A percentile compares a stretch with the other conserved stretches of the same genome.
Evolutionary conservation across 2,329 filamentous ascomycete species (phyloP).

Genomic region (Drechslerella stenobrocha): DNA sequence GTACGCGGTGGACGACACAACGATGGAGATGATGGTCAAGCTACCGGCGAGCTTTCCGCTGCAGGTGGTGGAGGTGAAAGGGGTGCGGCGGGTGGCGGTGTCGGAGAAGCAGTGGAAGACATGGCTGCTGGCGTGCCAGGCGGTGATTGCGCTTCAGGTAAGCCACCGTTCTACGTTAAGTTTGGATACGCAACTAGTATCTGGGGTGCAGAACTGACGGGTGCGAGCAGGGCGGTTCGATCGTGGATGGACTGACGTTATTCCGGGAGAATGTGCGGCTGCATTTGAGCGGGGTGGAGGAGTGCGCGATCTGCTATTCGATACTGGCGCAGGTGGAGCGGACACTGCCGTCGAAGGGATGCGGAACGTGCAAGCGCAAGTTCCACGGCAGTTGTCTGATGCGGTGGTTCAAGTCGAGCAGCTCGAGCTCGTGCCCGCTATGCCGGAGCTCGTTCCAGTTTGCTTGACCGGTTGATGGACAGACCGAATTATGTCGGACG

Average conservation of each 20-base stretch:
- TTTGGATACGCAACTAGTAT: no score
- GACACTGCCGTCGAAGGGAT: conserved; percentile 87
- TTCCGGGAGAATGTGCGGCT: conserved; percentile 87
- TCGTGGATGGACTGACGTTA: conserved; percentile 81
- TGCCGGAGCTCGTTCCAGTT: conserved; percentile 78
- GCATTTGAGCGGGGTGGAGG: conserved; percentile 85
- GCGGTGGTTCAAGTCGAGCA: conserved; percentile 96
- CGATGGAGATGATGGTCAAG: conserved; percentile 77
- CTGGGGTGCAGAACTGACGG: no score
- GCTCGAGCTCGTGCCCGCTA: conserved; percentile 85
- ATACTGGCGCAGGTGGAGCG: conserved; percentile 81
- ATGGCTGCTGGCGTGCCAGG: conserved; percentile 85
- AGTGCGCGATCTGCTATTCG: conserved; percentile 96
- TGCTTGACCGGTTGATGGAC: conserved; percentile 14
- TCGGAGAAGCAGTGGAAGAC: conserved; percentile 89
- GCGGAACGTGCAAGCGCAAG: conserved; percentile 86
- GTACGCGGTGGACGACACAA: conserved; percentile 85
- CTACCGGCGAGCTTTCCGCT: conserved; percentile 83
- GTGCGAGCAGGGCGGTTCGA: conserved; percentile 68
- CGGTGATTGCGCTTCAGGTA: conserved; percentile 86
- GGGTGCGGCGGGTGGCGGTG: conserved; percentile 81
- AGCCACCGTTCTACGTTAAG: no score
- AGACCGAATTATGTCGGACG: no score
- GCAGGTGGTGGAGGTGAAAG: conserved; percentile 72
- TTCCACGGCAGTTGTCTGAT: conserved; percentile 90